Conservation (phyloP, 345 rosid genomes). For the Syzygium aromaticum region DNA sequence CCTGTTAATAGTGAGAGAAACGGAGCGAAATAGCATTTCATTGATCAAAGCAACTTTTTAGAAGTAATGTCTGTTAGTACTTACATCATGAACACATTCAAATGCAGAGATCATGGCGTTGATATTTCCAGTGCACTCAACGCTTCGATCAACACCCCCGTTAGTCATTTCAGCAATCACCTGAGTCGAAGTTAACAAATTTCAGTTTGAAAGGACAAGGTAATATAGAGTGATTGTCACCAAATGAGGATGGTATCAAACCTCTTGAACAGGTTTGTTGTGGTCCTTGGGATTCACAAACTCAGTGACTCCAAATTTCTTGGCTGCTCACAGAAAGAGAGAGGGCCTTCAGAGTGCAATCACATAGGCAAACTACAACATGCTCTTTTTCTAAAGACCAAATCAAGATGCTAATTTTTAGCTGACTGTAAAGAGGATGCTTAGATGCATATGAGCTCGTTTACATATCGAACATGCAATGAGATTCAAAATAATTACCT, state of each 20-base stretch:
- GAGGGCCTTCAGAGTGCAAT: neutral
- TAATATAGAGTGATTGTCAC: neutral
- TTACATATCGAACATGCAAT: neutral
- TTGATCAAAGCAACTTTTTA: neutral
- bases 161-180: conserved; percentile 69
- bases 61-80: neutral
- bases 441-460: neutral
- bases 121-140: conserved; percentile 68
- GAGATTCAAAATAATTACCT: conserved; percentile 4
- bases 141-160: conserved; percentile 75
- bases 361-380: neutral
- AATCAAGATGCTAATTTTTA: neutral
- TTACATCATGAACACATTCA: conserved; percentile 85
- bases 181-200: neutral
- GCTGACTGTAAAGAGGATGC: neutral
- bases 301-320: conserved; percentile 34
- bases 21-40: neutral
- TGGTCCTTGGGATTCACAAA: conserved; percentile 37
- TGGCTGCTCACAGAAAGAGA: conserved; percentile 13
- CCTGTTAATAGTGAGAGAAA: neutral
- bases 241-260: neutral
- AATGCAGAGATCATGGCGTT: conserved; percentile 83
- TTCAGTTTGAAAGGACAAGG: neutral
- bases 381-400: neutral
- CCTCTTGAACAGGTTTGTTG: conserved; percentile 35